Evolutionary conservation across 2,329 filamentous ascomycete genomes (phyloP), one percentile per base, ranked within the genome.

Genomic region (Diplocarpon rosae): DNA sequence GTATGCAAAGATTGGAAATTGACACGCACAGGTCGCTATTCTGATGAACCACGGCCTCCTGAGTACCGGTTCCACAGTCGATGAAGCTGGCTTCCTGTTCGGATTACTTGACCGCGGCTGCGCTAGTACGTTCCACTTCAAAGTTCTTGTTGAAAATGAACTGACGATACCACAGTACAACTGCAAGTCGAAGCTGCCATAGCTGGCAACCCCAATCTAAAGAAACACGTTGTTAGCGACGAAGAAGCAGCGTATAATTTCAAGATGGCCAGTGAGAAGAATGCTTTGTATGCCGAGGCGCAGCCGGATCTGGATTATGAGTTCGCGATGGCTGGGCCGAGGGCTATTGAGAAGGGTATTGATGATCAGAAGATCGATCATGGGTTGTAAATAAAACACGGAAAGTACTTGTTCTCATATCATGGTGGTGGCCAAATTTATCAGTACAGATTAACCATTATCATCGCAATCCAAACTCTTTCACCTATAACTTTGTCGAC

Each of bases 71-170:
- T 56, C 62, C 6, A 87, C 83, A 0, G 82, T 87, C 2, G 83
- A 87, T 57, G 83, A 87, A 62, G 83, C 83, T 1, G 78, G 77
- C 0, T 87, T 80, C 60, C 61, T 85, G 41, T 83, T 85, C 58
- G 77, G 75, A 0, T 64, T 82, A 36, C 69, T 85, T 60, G 83
- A 87, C 61, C 70, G 80, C 39, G 77, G 73, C 37, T 86, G 83
- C 59, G 70, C 76, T 45, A 72, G 30, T 32, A 14, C 11, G 30
- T 32, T 32, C 30, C 11, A 32, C 30, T 10, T 32, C 30, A 10
- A 12, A 12, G 30, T 12, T 10, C 10, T 10, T 32, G 11, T 32
- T 14, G n/a, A 12, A 12, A 12, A 12, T 32, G 11, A 12, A 5
- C 30, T 32, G n/a, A 32, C 30, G 10, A 5, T 12, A 10, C 30